phyloP scores from a whole-genome alignment of 345 rosid species.

The Salix caprea region DNA sequence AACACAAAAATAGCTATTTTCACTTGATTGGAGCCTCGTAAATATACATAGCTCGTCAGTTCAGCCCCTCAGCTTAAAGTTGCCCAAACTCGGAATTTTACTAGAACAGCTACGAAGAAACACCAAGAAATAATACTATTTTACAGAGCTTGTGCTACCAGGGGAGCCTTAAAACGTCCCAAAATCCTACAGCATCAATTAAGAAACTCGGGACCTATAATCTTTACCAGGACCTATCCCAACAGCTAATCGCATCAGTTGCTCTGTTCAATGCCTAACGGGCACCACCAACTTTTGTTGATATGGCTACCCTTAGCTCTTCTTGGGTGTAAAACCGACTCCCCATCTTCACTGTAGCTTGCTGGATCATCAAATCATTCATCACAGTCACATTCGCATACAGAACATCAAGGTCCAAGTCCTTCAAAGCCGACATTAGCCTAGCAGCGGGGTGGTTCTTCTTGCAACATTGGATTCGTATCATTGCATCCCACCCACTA shows the following conservation, averaged over 20 bases:
- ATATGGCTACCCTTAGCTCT: conserved; percentile 61
- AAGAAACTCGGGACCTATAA: conserved; percentile 5
- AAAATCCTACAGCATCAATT: conserved; percentile 14
- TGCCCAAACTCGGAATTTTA: conserved; percentile 14
- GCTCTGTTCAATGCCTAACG: not conserved
- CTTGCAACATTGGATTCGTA: conserved; percentile 70
- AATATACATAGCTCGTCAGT: conserved; percentile 7
- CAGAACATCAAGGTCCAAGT: conserved; percentile 77
- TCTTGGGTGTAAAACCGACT: conserved; percentile 68
- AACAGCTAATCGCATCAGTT: not conserved
- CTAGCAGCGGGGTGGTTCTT: conserved; percentile 88
- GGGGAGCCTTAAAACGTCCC: conserved; percentile 47
- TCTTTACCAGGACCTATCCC: conserved; percentile 16
- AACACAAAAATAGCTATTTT: conserved; percentile 21
- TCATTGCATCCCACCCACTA: conserved; percentile 83
- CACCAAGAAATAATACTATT: conserved; percentile 22
- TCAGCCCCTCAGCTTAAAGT: conserved; percentile 25
- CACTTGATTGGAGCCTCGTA: conserved; percentile 18
- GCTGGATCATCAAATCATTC: conserved; percentile 93
- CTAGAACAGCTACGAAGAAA: conserved; percentile 20
- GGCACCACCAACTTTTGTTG: conserved; percentile 56
- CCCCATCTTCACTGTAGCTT: conserved; percentile 93
- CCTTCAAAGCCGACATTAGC: conserved; percentile 79
- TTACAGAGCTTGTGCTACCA: conserved; percentile 31
- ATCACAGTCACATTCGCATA: conserved; percentile 83